These are phyloP conservation scores for Vitis labrusca DNA, from an alignment of 164 flowering plant species.

Conservation along the genomic window DNA sequence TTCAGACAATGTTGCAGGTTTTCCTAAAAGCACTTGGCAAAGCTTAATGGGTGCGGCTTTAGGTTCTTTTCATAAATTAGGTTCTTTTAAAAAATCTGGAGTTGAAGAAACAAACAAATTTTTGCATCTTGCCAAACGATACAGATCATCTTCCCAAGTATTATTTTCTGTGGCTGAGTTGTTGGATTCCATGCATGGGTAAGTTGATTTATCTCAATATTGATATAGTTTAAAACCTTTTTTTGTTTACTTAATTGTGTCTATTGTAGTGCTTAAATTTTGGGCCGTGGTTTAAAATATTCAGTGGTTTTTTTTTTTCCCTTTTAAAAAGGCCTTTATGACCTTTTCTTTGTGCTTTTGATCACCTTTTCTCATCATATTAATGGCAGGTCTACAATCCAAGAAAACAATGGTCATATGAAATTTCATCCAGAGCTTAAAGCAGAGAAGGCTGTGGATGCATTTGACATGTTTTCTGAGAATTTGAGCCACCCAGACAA, in stretches of 20 bases:
- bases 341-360: not conserved
- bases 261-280: not conserved
- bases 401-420: constrained; percentile 20
- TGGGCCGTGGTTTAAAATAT: not conserved
- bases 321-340: not conserved
- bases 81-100: constrained; percentile 12
- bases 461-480: constrained; percentile 51
- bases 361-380: not conserved
- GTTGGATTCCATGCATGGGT: constrained; percentile 67
- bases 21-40: constrained; percentile 53
- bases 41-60: constrained; percentile 78
- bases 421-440: constrained; percentile 42
- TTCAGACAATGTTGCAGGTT: constrained; percentile 54
- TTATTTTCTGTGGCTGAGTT: constrained; percentile 72
- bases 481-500: constrained; percentile 65
- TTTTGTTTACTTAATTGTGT: not conserved
- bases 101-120: constrained; percentile 38
- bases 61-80: constrained; percentile 42
- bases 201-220: constrained; percentile 14
- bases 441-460: constrained; percentile 40
- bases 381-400: constrained; percentile 34
- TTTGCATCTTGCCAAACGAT: constrained; percentile 53
- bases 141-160: constrained; percentile 65
- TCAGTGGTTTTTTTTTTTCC: not conserved
- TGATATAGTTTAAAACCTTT: not conserved